Percentiles rank a stretch among this genome's conserved stretches.
phyloP scores from a whole-genome alignment of 2,329 filamentous ascomycete genomes.

The Trichoderma aggressivum region DNA sequence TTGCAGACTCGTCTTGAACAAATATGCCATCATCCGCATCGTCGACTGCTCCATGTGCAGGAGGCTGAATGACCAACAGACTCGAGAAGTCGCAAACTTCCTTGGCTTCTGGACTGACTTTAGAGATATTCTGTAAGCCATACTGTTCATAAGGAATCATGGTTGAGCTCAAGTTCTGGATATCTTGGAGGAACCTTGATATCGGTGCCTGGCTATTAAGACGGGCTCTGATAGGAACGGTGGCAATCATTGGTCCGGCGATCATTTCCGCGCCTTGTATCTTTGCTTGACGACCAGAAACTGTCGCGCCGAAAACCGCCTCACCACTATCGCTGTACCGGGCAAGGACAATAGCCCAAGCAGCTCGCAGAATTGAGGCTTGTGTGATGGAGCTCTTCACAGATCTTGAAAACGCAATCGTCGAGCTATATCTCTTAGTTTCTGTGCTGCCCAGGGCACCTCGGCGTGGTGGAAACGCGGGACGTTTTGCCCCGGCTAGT shows the following conservation, averaged over 20 bases:
- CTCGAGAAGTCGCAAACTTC: slow-evolving; percentile 23
- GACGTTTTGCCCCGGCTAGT: slow-evolving; percentile 12
- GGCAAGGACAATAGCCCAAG: slow-evolving; percentile 34
- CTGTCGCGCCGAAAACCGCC: slow-evolving; percentile 21
- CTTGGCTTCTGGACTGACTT: slow-evolving; percentile 17
- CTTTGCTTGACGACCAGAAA: slow-evolving; percentile 24
- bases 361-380: slow-evolving; percentile 27
- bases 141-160: slow-evolving; percentile 24
- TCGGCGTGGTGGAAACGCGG: slow-evolving; percentile 19
- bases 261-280: slow-evolving; percentile 21
- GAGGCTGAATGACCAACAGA: slow-evolving; percentile 22
- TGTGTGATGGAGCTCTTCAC: slow-evolving; percentile 21
- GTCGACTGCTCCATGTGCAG: not conserved
- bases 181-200: slow-evolving; percentile 7
- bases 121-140: slow-evolving; percentile 25
- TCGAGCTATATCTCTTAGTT: slow-evolving; percentile 5
- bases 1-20: not conserved
- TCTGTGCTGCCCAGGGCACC: not conserved
- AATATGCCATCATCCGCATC: not conserved
- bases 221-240: slow-evolving; percentile 13
- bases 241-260: slow-evolving; percentile 20
- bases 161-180: slow-evolving; percentile 16
- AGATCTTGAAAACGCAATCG: not conserved
- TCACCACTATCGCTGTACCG: slow-evolving; percentile 32
- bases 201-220: slow-evolving; percentile 1